Evolutionary conservation across 2,329 filamentous ascomycete genomes (phyloP).

Genomic region (Nemania abortiva): DNA sequence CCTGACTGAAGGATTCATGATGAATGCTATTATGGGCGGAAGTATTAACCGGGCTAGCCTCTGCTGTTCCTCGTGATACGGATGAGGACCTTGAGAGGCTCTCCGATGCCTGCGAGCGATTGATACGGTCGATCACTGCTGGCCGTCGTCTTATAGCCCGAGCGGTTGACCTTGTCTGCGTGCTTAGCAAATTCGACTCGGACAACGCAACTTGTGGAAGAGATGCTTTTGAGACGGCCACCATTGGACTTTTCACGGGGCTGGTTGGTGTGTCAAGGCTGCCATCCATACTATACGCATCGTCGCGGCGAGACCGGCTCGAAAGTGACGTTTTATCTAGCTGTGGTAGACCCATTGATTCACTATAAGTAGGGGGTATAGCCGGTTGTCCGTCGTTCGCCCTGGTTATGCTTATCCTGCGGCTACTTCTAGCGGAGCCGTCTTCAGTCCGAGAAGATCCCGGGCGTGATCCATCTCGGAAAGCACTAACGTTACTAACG

Average conservation of each 20-base stretch:
- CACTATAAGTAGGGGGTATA: conserved; percentile 56
- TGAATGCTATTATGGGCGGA: conserved; percentile 69
- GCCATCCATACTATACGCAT: conserved; percentile 60
- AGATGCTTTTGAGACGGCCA: conserved; percentile 41
- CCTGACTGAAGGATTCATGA: conserved; percentile 67
- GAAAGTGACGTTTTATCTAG: conserved; percentile 49
- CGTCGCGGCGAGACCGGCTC: conserved; percentile 56
- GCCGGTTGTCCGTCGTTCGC: conserved; percentile 56
- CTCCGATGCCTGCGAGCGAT: conserved; percentile 58
- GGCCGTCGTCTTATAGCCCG: conserved; percentile 59
- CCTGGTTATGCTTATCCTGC: conserved; percentile 59
- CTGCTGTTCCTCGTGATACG: conserved; percentile 67
- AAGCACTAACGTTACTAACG: conserved; percentile 62
- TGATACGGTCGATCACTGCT: conserved; percentile 68
- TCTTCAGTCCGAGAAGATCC: conserved; percentile 58
- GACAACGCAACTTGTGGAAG: conserved; percentile 51
- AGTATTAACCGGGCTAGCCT: conserved; percentile 68
- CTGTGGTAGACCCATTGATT: conserved; percentile 46
- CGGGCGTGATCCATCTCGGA: conserved; percentile 61
- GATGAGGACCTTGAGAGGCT: conserved; percentile 69
- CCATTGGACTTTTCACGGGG: conserved; percentile 54
- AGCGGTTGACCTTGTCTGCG: conserved; percentile 47
- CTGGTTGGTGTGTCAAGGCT: conserved; percentile 60
- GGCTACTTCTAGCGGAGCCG: conserved; percentile 52
- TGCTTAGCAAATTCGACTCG: conserved; percentile 49